Evolutionary conservation across 2,329 filamentous ascomycete genomes (phyloP).

Genomic region (Xylariaceae sp.): DNA sequence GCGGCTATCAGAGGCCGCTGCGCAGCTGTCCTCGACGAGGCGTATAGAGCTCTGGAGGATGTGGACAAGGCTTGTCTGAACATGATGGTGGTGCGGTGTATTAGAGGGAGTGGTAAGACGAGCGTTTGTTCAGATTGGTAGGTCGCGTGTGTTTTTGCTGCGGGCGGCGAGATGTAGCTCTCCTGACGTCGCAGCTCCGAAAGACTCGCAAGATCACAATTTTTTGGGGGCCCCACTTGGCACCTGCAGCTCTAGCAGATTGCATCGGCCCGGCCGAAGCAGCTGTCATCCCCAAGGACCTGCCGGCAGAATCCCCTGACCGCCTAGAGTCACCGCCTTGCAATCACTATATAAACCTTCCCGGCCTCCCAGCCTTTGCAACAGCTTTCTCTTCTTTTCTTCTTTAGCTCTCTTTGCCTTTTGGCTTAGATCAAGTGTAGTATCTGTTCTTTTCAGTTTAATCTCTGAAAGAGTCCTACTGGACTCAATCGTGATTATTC

Average conservation of each 20-base stretch:
- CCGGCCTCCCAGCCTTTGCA: constrained; percentile 2
- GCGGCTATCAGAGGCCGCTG: constrained; percentile 39
- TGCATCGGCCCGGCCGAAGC: not conserved
- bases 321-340: constrained; percentile 16
- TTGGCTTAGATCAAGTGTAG: constrained; percentile 33
- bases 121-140: too few species aligned
- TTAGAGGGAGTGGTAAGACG: constrained; percentile 5
- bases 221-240: constrained; percentile 4
- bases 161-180: not conserved
- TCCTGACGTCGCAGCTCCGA: too few species aligned
- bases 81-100: constrained; percentile 14
- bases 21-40: constrained; percentile 33
- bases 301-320: constrained; percentile 10
- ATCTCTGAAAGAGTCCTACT: constrained; percentile 76
- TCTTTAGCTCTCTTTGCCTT: constrained; percentile 26
- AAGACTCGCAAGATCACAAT: constrained; percentile 3
- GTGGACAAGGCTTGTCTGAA: constrained; percentile 22
- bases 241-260: constrained; percentile 1
- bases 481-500: constrained; percentile 69
- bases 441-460: constrained; percentile 97
- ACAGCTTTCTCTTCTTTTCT: constrained; percentile 13
- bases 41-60: constrained; percentile 22
- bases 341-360: constrained; percentile 8
- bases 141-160: constrained; percentile 7
- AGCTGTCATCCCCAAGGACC: not conserved